Base-by-base conservation (phyloP, 2,329 filamentous ascomycete genomes). In the Fusarium paranaense region DNA sequence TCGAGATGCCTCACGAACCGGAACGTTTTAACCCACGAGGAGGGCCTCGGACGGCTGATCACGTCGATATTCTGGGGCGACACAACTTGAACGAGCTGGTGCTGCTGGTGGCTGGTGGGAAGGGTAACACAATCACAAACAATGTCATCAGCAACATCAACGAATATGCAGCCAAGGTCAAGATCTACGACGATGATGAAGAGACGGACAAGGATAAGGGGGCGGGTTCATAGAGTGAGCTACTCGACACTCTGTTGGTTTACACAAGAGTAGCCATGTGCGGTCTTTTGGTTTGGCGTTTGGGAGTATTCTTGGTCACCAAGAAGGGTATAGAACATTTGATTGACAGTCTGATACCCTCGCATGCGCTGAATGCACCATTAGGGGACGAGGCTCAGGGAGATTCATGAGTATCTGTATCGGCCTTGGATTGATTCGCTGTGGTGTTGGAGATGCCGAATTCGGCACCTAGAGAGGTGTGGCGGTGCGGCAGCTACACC, bases 1-100 rank as follows among this genome's bases (percentile, higher is more conserved):
- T 93, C 70, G 97, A 99, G 85, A 99, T 99, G 97, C 94, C 92
- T 1, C 97, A 99, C 80, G 95, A 98, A 79, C 97, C 97, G 1
- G 96, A 98, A 77, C 86, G 94, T 20, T 99, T 98, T 82, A 96
- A 92, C 77, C 95, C 97, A 1, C 87, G 97, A 63, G 91, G 91
- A 20, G 91, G 90, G 0, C 90, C 90, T 27, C 90, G 90, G 69
- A 91, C 89, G 70, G 95, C 95, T 16, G 97, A 99, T 80, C 97
- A 99, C 80, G 97, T 99, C 60, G 97, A 99, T 80, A 99, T 99
- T 67, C 87, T 99, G 4, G 97, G 97, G 1, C 87, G 97, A 33
- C 92, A 95, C 75, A 95, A 91, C 35, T 87, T 99, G 30, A 99
- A 99, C 79, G 97, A 99, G 82, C 85, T 98, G 59, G 93, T 99